phyloP scores from a whole-genome alignment of 2,329 filamentous ascomycete genomes.

The Neofusicoccum sp. region DNA sequence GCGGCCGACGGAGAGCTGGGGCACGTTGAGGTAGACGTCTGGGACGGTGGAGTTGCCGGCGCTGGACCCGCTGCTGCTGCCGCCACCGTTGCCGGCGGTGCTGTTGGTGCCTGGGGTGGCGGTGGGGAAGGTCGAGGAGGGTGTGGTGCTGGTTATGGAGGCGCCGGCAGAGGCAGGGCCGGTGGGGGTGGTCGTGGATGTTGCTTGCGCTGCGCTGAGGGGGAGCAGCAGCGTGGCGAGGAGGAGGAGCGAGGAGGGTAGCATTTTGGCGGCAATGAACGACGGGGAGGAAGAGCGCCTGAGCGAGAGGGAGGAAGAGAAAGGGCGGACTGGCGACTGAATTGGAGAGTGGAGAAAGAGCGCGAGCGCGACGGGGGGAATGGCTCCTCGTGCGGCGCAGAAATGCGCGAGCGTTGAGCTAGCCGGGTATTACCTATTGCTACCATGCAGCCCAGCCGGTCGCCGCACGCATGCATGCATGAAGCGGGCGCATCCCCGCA shows the following conservation, averaged over 20 bases:
- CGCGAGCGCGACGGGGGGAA: neutral
- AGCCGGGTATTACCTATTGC: too few species aligned
- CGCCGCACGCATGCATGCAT: too few species aligned
- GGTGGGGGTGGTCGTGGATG: neutral
- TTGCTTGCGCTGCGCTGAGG: slow-evolving; percentile 9
- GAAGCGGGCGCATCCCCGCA: slow-evolving; percentile 8
- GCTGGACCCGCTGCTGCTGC: slow-evolving; percentile 24
- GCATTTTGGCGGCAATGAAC: neutral
- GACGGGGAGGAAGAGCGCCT: slow-evolving; percentile 26
- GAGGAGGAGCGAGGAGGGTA: neutral
- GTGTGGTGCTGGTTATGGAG: neutral
- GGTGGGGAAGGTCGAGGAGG: slow-evolving; percentile 16
- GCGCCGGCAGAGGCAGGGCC: neutral
- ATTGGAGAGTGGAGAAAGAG: neutral
- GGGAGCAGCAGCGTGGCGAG: neutral
- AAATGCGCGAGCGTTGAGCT: slow-evolving; percentile 6
- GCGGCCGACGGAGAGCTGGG: slow-evolving; percentile 56
- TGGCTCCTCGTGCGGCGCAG: too few species aligned
- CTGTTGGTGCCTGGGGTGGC: slow-evolving; percentile 2
- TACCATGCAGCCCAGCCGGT: neutral
- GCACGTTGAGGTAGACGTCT: slow-evolving; percentile 59
- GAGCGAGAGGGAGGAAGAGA: slow-evolving; percentile 25
- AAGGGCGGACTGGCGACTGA: slow-evolving; percentile 15
- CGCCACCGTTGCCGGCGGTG: slow-evolving; percentile 12
- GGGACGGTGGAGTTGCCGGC: slow-evolving; percentile 42